Conservation (phyloP, 306 rosid genomes). For the Luffa aegyptiaca region DNA sequence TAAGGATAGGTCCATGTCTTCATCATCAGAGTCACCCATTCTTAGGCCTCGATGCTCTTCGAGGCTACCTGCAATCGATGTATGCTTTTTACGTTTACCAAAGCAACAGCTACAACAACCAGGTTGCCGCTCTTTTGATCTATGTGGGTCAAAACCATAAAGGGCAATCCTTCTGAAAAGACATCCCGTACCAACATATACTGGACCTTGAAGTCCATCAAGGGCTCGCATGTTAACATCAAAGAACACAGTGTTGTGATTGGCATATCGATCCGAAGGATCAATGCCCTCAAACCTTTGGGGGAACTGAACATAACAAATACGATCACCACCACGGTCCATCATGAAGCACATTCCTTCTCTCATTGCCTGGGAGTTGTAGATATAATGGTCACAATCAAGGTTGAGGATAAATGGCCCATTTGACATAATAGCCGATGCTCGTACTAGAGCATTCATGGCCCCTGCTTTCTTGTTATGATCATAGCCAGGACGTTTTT, state of each 20-base stretch:
- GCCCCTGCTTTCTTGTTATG: constrained; percentile 98
- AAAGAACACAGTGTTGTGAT: constrained; percentile 92
- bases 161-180: constrained; percentile 88
- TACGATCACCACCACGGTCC: constrained; percentile 93
- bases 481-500: constrained; percentile 94
- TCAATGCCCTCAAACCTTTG: constrained; percentile 98
- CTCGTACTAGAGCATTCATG: constrained; percentile 90
- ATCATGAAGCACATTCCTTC: constrained; percentile 98
- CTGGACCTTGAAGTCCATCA: constrained; percentile 98
- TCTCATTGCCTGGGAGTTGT: constrained; percentile 86
- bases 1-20: constrained; percentile 68
- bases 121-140: constrained; percentile 54
- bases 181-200: constrained; percentile 95
- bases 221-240: constrained; percentile 98
- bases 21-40: constrained; percentile 81
- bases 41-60: constrained; percentile 68
- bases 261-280: constrained; percentile 95
- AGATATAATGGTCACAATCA: constrained; percentile 84
- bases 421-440: constrained; percentile 91
- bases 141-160: constrained; percentile 92
- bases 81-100: constrained; percentile 37
- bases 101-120: constrained; percentile 68
- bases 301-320: constrained; percentile 93
- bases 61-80: constrained; percentile 29
- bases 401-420: constrained; percentile 93